phyloP scores from a whole-genome alignment of 129 eudicot species.

The Arctium minus region DNA sequence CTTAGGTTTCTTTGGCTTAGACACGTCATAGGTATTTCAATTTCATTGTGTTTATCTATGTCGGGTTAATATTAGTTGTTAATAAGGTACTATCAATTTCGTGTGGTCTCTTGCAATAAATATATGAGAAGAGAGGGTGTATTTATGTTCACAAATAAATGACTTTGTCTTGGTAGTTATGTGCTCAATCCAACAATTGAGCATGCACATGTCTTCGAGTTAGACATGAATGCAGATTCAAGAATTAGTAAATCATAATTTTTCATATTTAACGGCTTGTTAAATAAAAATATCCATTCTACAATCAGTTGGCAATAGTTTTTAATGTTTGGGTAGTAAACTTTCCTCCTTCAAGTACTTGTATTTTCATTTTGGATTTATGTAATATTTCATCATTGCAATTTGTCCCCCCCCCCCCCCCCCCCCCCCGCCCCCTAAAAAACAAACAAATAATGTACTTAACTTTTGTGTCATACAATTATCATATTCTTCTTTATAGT shows the following conservation, averaged over 20 bases:
- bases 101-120: neutral
- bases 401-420: neutral
- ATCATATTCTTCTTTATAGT: no score
- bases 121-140: neutral
- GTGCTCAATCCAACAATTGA: neutral
- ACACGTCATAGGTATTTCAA: neutral
- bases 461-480: neutral
- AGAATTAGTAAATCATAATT: neutral
- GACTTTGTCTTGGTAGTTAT: neutral
- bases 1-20: neutral
- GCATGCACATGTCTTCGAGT: neutral
- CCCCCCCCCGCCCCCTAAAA: neutral
- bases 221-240: neutral
- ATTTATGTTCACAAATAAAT: neutral
- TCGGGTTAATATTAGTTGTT: neutral
- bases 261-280: neutral
- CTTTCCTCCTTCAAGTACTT: neutral
- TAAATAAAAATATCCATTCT: neutral
- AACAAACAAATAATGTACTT: neutral
- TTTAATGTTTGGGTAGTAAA: neutral
- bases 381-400: no score
- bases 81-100: no score
- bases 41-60: neutral
- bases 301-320: neutral
- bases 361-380: neutral